Evolutionary conservation across 129 eudicot genomes (phyloP).

Genomic region (Calendula officinalis): DNA sequence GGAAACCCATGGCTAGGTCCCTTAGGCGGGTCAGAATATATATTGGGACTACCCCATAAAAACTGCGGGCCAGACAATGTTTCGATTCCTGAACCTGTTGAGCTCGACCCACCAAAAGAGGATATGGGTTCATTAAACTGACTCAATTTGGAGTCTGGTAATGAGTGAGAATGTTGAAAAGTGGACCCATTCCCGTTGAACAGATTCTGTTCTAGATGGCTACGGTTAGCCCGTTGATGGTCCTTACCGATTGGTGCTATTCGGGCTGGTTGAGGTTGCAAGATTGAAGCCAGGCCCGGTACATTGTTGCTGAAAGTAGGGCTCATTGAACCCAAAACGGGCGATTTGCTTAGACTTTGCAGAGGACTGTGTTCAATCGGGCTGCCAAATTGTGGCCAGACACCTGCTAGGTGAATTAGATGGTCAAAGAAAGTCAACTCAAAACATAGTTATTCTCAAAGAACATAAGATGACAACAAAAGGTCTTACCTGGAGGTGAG

Average conservation of each 20-base stretch:
- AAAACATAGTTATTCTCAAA: not conserved
- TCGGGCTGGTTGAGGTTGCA: too few relatives aligned
- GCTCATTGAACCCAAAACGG: conserved; percentile 35
- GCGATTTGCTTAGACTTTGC: conserved; percentile 60
- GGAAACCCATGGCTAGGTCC: conserved; percentile 41
- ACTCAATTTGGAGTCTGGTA: conserved; percentile 57
- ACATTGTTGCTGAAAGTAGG: conserved; percentile 42
- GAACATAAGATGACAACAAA: not conserved
- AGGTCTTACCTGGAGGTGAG: conserved; percentile 69
- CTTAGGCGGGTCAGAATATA: conserved; percentile 30
- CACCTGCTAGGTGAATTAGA: conserved; percentile 32
- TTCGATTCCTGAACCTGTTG: conserved; percentile 56
- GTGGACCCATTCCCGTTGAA: conserved; percentile 11
- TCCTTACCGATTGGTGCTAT: conserved; percentile 50
- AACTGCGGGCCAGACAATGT: conserved; percentile 87
- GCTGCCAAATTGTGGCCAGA: conserved; percentile 62
- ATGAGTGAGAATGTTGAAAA: conserved; percentile 43
- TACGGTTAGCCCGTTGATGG: conserved; percentile 27
- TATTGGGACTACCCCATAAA: conserved; percentile 76
- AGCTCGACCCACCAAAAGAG: conserved; percentile 56
- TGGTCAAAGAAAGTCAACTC: not conserved
- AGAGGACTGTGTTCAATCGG: conserved; percentile 59
- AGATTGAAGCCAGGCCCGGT: conserved; percentile 56
- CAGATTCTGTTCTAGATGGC: too few relatives aligned
- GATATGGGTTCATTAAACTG: conserved; percentile 22